Evolutionary conservation across 495 filamentous ascomycete genomes (phyloP).

Genomic region (Delitschia confertaspora): DNA sequence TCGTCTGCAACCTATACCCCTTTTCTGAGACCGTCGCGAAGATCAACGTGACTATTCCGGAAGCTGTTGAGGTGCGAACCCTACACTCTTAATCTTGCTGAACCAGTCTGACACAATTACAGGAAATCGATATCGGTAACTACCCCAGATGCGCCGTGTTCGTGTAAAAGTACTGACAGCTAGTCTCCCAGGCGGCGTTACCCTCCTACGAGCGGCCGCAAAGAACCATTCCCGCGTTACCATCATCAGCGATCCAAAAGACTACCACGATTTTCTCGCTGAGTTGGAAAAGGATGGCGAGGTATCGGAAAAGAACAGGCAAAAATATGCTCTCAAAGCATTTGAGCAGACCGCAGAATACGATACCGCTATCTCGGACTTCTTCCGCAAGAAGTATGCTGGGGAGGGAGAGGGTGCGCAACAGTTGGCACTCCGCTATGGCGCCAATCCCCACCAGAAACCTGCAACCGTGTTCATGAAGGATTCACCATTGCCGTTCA

Average conservation of each 20-base stretch:
- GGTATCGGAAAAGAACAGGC: constrained; percentile 70
- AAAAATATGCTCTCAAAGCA: constrained; percentile 86
- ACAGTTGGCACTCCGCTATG: constrained; percentile 81
- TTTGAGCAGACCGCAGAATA: constrained; percentile 99
- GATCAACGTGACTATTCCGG: constrained; percentile 88
- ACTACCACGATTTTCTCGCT: constrained; percentile 88
- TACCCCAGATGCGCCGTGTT: background rate
- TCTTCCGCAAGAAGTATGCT: constrained; percentile 95
- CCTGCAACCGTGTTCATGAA: constrained; percentile 74
- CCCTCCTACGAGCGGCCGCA: constrained; percentile 87
- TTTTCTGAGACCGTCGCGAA: constrained; percentile 97
- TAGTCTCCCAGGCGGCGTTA: constrained; percentile 55
- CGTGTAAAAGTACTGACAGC: background rate
- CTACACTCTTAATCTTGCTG: background rate
- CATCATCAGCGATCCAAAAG: constrained; percentile 83
- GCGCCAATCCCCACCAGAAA: constrained; percentile 96
- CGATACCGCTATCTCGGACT: constrained; percentile 85
- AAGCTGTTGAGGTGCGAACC: constrained; percentile 65
- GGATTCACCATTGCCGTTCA: constrained; percentile 77
- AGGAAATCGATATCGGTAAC: constrained; percentile 83
- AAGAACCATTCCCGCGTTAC: constrained; percentile 96
- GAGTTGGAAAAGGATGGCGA: constrained; percentile 74
- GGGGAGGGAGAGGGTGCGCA: constrained; percentile 70
- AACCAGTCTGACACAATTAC: background rate
- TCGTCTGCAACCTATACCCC: constrained; percentile 96